A percentile compares a stretch with the other conserved stretches of the same genome.
Conservation (phyloP, 208 protist species). For the Phytomonas serpens region DNA sequence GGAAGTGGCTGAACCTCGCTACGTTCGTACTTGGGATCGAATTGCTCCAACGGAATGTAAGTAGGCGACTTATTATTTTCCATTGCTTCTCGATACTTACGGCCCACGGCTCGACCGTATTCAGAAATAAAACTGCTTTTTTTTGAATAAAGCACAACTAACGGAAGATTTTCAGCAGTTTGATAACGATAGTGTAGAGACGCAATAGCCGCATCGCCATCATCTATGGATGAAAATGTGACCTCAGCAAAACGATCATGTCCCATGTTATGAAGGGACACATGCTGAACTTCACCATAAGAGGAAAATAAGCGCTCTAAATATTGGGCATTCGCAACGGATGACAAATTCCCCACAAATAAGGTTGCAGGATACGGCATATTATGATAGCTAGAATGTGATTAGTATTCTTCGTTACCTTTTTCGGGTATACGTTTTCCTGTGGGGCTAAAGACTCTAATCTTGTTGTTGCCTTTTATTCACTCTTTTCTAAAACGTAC, state of each 20-base stretch:
- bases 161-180: slow-evolving; percentile 43
- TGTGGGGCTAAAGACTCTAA: background rate
- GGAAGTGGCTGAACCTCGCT: slow-evolving; percentile 46
- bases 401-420: background rate
- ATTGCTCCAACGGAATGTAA: slow-evolving; percentile 41
- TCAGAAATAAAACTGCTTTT: slow-evolving; percentile 45
- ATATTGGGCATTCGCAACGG: slow-evolving; percentile 68
- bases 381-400: background rate
- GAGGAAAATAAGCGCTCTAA: slow-evolving; percentile 78
- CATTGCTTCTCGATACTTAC: slow-evolving; percentile 45
- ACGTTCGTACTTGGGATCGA: slow-evolving; percentile 51
- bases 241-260: slow-evolving; percentile 58
- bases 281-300: slow-evolving; percentile 56
- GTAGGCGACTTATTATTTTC: slow-evolving; percentile 41
- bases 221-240: slow-evolving; percentile 51
- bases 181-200: slow-evolving; percentile 80
- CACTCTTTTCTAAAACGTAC: background rate
- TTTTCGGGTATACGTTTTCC: background rate
- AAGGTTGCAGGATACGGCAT: slow-evolving; percentile 29
- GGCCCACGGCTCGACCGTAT: slow-evolving; percentile 59
- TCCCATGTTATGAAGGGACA: slow-evolving; percentile 50
- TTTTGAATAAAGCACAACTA: slow-evolving; percentile 79
- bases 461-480: background rate
- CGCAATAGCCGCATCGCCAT: slow-evolving; percentile 70
- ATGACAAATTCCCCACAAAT: slow-evolving; percentile 75